Evolutionary conservation across 23 red algal genomes (phyloP).

Genomic region (Gracilaria caudata): DNA sequence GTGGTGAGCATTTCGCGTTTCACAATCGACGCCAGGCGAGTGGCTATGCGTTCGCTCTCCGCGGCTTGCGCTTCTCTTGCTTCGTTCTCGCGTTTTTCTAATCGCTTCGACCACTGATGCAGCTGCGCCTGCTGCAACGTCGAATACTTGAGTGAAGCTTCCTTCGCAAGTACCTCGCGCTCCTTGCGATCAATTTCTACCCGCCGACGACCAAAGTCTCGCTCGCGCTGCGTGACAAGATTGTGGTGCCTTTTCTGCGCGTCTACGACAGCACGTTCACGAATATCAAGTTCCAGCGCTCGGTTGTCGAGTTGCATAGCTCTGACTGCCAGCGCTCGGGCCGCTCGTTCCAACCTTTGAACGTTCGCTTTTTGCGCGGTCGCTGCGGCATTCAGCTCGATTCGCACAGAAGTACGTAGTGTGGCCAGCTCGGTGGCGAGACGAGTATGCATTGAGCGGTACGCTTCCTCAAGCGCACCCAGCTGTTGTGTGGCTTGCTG

Average conservation of each 20-base stretch:
- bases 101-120: conserved; percentile 22
- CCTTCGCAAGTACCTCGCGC: conserved; percentile 12
- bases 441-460: background rate
- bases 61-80: background rate
- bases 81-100: conserved; percentile 9
- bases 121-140: conserved; percentile 37
- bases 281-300: background rate
- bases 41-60: conserved; percentile 23
- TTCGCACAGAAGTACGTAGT: background rate
- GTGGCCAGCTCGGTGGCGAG: background rate
- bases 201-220: background rate
- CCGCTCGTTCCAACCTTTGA: conserved; percentile 40
- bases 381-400: background rate
- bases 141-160: conserved; percentile 41
- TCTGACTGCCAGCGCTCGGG: conserved; percentile 23
- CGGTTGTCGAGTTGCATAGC: conserved; percentile 62
- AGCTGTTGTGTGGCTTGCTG: background rate
- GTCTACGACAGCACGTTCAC: conserved; percentile 6
- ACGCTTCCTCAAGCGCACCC: background rate
- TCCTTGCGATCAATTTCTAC: conserved; percentile 20
- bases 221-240: background rate
- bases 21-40: background rate
- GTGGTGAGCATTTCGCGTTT: conserved; percentile 4
- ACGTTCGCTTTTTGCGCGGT: background rate
- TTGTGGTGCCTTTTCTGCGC: background rate